A percentile compares a stretch with the other conserved stretches of the same genome.
These are phyloP conservation scores for Solanum rostratum DNA, from an alignment of 257 asterid species.

Conservation along the genomic window DNA sequence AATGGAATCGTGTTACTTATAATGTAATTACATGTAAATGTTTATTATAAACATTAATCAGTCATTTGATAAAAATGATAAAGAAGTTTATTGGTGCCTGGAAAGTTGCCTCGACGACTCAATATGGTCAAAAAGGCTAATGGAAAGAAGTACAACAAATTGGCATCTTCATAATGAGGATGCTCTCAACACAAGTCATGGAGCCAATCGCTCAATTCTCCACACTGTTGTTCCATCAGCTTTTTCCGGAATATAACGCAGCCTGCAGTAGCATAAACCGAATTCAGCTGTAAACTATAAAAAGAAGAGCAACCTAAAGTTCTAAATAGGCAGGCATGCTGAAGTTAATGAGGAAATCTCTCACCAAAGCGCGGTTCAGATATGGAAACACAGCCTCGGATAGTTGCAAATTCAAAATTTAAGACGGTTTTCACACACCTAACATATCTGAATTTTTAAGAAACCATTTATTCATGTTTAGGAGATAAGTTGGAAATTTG, in stretches of 20 bases:
- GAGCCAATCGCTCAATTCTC: constrained; percentile 33
- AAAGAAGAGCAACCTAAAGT: not conserved
- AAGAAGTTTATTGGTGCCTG: not conserved
- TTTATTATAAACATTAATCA: not conserved
- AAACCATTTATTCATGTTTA: not conserved
- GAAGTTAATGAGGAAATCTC: not conserved
- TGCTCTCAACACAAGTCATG: constrained; percentile 19
- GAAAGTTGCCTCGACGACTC: not conserved
- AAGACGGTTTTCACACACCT: not conserved
- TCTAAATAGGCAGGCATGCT: not conserved
- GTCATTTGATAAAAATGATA: not conserved
- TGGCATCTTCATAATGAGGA: constrained; percentile 10
- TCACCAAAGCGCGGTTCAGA: not conserved
- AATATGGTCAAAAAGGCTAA: not conserved
- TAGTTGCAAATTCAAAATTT: not conserved
- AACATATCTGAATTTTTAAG: not conserved
- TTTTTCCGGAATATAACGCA: constrained; percentile 15
- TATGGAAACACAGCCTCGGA: not conserved
- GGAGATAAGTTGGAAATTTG: not conserved
- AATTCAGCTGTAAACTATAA: not conserved
- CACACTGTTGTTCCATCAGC: constrained; percentile 19
- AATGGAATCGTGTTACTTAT: not conserved
- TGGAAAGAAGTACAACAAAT: not conserved
- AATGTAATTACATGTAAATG: not conserved
- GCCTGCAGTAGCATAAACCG: constrained; percentile 2